Evolutionary conservation across 768 basidiomycete genomes (phyloP), one percentile per base, ranked within the genome.

Genomic region (Termitomyces sp.): DNA sequence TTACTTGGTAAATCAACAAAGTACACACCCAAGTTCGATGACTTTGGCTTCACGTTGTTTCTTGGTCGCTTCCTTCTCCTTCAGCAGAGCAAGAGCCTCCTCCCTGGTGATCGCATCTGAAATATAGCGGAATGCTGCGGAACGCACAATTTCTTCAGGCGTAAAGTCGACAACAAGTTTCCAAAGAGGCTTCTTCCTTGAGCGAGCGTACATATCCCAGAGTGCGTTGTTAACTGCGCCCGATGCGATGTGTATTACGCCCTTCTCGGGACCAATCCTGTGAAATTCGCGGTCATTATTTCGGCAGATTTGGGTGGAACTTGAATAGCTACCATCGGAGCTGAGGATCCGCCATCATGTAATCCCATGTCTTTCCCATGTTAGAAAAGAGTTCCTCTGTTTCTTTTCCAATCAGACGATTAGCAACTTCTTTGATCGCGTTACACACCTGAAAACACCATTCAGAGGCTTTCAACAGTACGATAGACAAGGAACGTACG

Each of bases 231-330:
- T 84, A 8, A 98, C 92, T 1, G 92, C 92, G 5, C 83, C 92
- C 0, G 90, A 82, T 2, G 94, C 92, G 51, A 96, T 86, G 67
- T 93, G 90, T 53, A 98, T 95, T 3, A 98, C 92, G 51, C 95
- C 95, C 71, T 96, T 96, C 69, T 96, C 95, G 0, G 95, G 94
- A 5, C 93, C 94, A 64, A 95, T 87, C 89, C 89, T 90, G 51
- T 50, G 41, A 19, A n/a, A 59, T 1, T 31, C 34, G 16, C 14
- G 17, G 38, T 43, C 19, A 45, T n/a, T 35, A 21, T 27, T 9
- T 37, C 5, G 25, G 12, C 12, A 23, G 1, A 32, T 16, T 7
- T 14, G 16, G 2, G 2, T 43, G 5, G 32, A 23, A 27, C 1
- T 32, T 17, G 37, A 21, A 52, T 42, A 29, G 50, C 34, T 64